Conservation (phyloP, 225 moss, liverwort and hornwort genomes). For the Climacium dendroides region DNA sequence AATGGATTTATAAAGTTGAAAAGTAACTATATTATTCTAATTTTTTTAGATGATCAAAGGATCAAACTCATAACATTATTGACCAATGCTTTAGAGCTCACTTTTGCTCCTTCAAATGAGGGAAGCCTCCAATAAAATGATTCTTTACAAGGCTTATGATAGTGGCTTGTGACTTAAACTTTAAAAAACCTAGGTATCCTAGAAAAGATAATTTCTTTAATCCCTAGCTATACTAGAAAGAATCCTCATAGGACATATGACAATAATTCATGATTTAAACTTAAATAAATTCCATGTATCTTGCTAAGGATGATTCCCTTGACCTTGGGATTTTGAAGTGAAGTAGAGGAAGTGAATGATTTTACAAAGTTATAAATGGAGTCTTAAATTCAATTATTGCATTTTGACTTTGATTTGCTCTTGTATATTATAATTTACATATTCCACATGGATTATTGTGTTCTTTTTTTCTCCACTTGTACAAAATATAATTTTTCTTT, state of each 20-base stretch:
- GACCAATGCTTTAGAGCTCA: background rate
- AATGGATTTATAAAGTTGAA: background rate
- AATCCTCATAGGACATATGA: background rate
- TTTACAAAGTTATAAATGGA: background rate
- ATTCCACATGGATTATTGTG: background rate
- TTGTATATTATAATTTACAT: background rate
- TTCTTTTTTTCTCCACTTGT: background rate
- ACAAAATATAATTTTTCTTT: background rate
- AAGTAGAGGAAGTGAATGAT: background rate
- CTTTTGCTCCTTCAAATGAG: background rate
- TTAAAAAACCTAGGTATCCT: background rate
- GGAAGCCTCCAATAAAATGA: background rate
- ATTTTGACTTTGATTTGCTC: background rate
- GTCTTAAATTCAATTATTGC: background rate
- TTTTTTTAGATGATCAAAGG: background rate
- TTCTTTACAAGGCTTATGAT: background rate
- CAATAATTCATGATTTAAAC: background rate
- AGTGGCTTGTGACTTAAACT: background rate
- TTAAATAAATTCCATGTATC: background rate
- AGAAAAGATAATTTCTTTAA: background rate
- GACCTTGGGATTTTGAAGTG: fast-evolving
- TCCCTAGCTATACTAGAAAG: background rate
- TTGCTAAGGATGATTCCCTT: background rate
- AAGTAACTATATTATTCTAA: background rate
- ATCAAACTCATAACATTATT: background rate